Base-by-base conservation (phyloP, 2,329 filamentous ascomycete species). In the Seiridium unicorne region DNA sequence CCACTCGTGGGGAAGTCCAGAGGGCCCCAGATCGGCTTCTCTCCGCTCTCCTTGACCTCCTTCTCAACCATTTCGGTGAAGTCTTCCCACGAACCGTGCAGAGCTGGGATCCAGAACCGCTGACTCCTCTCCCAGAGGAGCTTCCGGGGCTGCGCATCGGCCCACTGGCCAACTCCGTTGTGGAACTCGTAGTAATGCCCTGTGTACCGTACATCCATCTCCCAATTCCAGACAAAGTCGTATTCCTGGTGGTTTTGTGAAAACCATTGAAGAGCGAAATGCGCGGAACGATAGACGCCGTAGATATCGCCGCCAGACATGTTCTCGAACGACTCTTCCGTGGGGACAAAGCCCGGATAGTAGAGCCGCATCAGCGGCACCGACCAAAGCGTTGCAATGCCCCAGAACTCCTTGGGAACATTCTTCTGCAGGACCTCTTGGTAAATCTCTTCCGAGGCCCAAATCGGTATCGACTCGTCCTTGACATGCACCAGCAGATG, bases 381-480 rank as follows among this genome's bases (percentile, higher is more conserved):
- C 1, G 87, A 89, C 88, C 88, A 90, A 10, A 90, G 76, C 0
- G 84, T 89, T 26, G 84, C 84, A 76, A 90, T 87, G 62, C 84
- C 85, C 72, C 81, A 85, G 71, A 91, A 90, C 65, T 90, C 88
- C 66, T 83, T 78, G 0, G 88, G 75, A 73, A 86, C 70, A 66
- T 86, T 77, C 69, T 84, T 74, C 71, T 77, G 76, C 72, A 90
- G 66, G 70, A 87, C 82, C 38, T 81, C 79, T 58, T 87, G 77
- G 67, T 72, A 72, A 2, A 64, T 55, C 51, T 71, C 70, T 11
- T 70, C 61, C 7, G 68, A 70, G 4, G 65, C 64, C 66, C 65
- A 69, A 47, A 72, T 71, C 6, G 69, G 70, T 35, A 70, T 78
- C 69, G 77, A 78, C 69, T 81, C 73, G 62, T 81, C 73, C 61